Evolutionary conservation across 805 yeast species (phyloP), one percentile per base, ranked within the genome.

Genomic region (Candida pseudoglaebosa): DNA sequence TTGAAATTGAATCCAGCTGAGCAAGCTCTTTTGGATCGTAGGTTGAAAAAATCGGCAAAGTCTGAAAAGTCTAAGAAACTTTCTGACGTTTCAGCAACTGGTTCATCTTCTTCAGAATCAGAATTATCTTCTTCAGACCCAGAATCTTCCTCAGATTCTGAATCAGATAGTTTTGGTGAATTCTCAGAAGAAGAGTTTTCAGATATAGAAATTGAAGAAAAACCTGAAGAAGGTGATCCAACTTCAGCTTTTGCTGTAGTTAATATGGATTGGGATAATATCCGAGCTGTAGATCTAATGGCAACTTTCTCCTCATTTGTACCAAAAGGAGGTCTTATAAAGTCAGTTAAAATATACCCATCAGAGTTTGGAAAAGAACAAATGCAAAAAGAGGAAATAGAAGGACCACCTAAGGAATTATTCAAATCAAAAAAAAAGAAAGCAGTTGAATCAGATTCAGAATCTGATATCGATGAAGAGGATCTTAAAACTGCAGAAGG

Each of bases 221-320:
- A 77, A 38, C 84, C 93, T n/a, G 89, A 85, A 35, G 82, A 80
- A 36, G 95, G 96, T 33, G 96, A 91, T 2, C 95, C 96, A 21
- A 72, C 95, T 1, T 67, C 66, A 24, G 69, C 85, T 4, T 70
- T 93, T 53, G 99, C 99, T 0, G 96, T 83, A 1, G 98, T 93
- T 21, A 93, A 93, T 54, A 70, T 93, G 75, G 99, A 93, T 57
- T 93, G 99, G 99, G 99, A 93, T 52, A 85, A 93, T 54, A 73
- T 93, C n/a, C 75, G 78, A 33, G 84, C 98, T 0, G 77, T 78
- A 3, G 98, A 93, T 57, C 66, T 91, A 46, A 77, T 86, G 83
- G 95, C 95, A 4, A 83, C 98, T 0, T 88, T 91, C 52, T 66
- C 80, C 5, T 79, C 95, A 39, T 93, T 91, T 63, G 81, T 85